phyloP scores from a whole-genome alignment of 2,329 filamentous ascomycete genomes.

The Penicillium sp. region DNA sequence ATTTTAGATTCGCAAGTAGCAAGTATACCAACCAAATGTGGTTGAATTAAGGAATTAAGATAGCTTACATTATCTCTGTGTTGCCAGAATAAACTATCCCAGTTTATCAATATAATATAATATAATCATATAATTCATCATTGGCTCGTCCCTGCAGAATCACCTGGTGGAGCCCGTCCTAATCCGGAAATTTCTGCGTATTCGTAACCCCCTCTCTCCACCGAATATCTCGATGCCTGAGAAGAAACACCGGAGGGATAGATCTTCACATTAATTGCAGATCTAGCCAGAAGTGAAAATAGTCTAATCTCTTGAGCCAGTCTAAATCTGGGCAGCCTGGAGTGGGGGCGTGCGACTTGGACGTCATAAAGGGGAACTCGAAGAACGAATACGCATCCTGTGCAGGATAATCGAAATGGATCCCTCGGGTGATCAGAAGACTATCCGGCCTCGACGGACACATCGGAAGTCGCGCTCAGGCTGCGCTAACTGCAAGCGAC shows the following conservation, averaged over 20 bases:
- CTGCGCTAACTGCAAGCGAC: conserved; percentile 38
- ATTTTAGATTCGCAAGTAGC: too few species aligned
- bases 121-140: too few species aligned
- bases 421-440: not conserved
- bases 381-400: conserved; percentile 18
- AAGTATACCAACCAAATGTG: too few species aligned
- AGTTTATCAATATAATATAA: too few species aligned
- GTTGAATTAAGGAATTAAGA: too few species aligned
- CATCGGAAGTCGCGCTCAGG: conserved; percentile 41
- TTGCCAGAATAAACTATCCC: too few species aligned
- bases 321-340: not conserved
- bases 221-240: conserved; percentile 1
- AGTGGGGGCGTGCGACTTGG: not conserved
- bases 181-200: conserved; percentile 15
- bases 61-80: too few species aligned
- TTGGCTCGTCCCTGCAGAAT: not conserved
- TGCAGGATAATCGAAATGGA: conserved; percentile 6
- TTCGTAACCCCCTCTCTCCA: conserved; percentile 7
- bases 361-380: conserved; percentile 7
- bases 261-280: not conserved
- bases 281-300: not conserved
- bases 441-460: conserved; percentile 29
- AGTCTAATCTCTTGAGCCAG: not conserved
- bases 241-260: not conserved
- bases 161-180: not conserved